Base-by-base conservation (phyloP, 345 rosid genomes). In the Citrus hindsii region DNA sequence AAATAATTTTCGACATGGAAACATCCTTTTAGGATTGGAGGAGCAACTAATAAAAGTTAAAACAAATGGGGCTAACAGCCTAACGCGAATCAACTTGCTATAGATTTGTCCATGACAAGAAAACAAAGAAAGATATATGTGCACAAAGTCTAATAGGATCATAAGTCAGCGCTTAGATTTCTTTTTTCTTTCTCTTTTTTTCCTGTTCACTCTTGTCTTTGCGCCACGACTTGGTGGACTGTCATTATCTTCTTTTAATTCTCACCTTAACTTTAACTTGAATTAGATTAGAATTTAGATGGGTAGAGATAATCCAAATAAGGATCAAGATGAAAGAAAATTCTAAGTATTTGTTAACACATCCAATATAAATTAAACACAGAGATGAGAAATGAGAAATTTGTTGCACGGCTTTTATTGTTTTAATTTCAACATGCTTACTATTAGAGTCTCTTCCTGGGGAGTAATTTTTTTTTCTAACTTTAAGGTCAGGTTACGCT, bases 161-260 rank as follows among this genome's bases (percentile, higher is more conserved):
- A 27, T 8, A 79, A 82, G 87, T 82, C 87, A 84, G 83, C 87
- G 81, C 25, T 75, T 5, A 28, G 76, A 71, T 63, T 68, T 74
- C 48, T 55, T 53, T 69, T 18, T 60, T 8, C 27, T 61, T 18
- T 13, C 16, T 30, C 5, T 69, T 69, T 6, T 58, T 74, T 79
- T 21, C 0, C 16, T 71, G 22, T 55, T 40, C 35, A 19, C 38
- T 33, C 42, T 7, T 7, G 18, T 38, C 42, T 51, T 81, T 77
- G 18, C 37, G 16, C 4, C 63, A 35, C 0, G 1, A 53, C 9
- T 33, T 2, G 56, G 25, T 64, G 14, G 42, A n/a, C 10, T 72
- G 46, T 72, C 75, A 5, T 14, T 55, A 22, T 24, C 51, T 37
- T 46, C 51, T 46, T 46, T 46, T 46, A 46, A 12, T 46, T 42